Conservation (phyloP, 768 basidiomycete species). For the Termitomyces sp. region DNA sequence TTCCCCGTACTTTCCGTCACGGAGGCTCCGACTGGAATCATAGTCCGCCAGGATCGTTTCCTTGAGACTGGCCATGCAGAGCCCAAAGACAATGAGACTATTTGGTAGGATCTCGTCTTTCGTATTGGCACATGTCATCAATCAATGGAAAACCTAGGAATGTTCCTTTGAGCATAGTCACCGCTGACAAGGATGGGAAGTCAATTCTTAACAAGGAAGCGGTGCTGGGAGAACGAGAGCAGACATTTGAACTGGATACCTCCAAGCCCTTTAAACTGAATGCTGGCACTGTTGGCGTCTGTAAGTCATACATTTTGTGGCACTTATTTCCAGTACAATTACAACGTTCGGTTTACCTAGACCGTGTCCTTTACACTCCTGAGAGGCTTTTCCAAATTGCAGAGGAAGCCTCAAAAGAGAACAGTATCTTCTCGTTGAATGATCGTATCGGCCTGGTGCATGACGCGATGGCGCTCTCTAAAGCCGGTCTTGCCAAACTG, state of each 20-base stretch:
- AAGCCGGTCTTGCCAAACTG: conserved; percentile 73
- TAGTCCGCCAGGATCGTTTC: conserved; percentile 88
- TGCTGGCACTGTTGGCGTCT: conserved; percentile 83
- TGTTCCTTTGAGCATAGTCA: conserved; percentile 72
- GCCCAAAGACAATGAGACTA: conserved; percentile 79
- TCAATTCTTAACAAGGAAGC: conserved; percentile 51
- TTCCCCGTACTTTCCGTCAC: conserved; percentile 89
- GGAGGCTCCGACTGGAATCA: conserved; percentile 67
- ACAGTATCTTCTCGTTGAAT: conserved; percentile 61
- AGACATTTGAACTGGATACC: conserved; percentile 65
- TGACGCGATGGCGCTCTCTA: conserved; percentile 76
- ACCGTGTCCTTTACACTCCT: conserved; percentile 82
- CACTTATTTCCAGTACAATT: neutral
- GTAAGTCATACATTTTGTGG: conserved; percentile 38
- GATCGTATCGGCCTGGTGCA: conserved; percentile 88
- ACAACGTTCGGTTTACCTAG: conserved; percentile 28
- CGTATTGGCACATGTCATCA: neutral
- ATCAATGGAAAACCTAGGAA: conserved; percentile 42
- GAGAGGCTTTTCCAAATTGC: conserved; percentile 78
- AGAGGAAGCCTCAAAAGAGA: conserved; percentile 60
- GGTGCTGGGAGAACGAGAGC: conserved; percentile 67
- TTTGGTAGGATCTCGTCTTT: conserved; percentile 50
- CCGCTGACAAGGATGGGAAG: conserved; percentile 56
- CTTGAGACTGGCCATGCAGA: conserved; percentile 77
- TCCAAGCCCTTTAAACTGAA: conserved; percentile 85